Percentiles rank a stretch among this genome's conserved stretches.
These are phyloP conservation scores for Hymenoscyphus salicellus DNA, from an alignment of 2,329 filamentous ascomycete species.

Conservation along the genomic window DNA sequence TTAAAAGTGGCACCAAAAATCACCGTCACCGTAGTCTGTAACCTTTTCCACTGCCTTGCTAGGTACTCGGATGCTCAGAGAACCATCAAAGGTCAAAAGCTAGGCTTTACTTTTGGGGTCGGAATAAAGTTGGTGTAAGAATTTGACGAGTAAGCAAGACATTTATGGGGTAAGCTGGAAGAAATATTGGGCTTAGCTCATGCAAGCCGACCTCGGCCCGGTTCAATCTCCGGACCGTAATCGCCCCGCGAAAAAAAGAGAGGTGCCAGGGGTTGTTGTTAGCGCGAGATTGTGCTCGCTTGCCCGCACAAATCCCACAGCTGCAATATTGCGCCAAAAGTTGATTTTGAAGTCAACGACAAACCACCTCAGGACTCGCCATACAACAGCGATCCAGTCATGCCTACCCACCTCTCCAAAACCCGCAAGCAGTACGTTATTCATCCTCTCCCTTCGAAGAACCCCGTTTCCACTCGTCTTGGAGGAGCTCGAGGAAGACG, in stretches of 20 bases:
- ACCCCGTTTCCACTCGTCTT: neutral
- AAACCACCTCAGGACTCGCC: constrained; percentile 1
- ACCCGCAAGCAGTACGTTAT: constrained; percentile 72
- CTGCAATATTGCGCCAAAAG: constrained; percentile 2
- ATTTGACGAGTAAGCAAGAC: too few relatives aligned
- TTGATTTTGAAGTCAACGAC: constrained; percentile 4
- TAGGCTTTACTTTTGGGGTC: too few relatives aligned
- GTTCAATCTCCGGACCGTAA: neutral
- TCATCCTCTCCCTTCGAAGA: constrained; percentile 10
- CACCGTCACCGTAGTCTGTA: too few relatives aligned
- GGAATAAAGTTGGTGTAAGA: too few relatives aligned
- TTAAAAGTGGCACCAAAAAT: too few relatives aligned
- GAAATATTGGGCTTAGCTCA: too few relatives aligned
- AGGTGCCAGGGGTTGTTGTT: neutral
- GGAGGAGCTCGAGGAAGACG: constrained; percentile 7
- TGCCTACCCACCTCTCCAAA: constrained; percentile 73
- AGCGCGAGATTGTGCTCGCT: constrained; percentile 2
- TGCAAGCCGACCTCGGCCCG: neutral
- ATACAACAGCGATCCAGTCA: constrained; percentile 31
- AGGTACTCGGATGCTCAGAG: too few relatives aligned
- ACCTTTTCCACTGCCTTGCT: too few relatives aligned
- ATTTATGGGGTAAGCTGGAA: too few relatives aligned
- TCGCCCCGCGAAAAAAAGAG: neutral
- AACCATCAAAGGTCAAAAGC: too few relatives aligned
- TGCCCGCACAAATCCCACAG: constrained; percentile 3